A percentile compares a stretch with the other conserved stretches of the same genome.
Conservation (phyloP, 768 basidiomycete genomes). For the Tulasnella sp. region DNA sequence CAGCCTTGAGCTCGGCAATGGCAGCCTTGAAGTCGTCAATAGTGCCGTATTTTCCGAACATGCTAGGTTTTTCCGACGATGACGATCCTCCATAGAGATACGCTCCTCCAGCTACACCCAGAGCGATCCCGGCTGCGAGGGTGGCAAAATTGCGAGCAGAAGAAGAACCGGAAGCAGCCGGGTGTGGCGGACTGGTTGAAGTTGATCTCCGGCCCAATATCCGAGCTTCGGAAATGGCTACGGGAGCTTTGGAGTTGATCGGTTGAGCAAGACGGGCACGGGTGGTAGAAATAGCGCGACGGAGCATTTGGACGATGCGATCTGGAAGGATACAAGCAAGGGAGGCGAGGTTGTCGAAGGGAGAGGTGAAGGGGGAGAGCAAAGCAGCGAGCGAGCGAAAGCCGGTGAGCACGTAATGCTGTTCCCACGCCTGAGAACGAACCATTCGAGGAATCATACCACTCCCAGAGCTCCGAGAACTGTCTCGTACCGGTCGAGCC, state of each 20-base stretch:
- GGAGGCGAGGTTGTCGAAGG: neutral
- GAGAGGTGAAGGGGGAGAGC: neutral
- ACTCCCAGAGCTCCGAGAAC: too few species aligned
- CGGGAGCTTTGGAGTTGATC: neutral
- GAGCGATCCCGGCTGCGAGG: neutral
- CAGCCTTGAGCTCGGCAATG: slow-evolving; percentile 15
- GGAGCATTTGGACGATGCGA: neutral
- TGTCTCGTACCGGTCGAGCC: too few species aligned
- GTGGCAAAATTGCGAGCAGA: neutral
- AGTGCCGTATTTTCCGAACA: slow-evolving; percentile 14
- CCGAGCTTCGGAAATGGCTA: neutral
- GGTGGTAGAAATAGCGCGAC: neutral
- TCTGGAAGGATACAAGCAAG: neutral
- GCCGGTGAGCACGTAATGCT: neutral
- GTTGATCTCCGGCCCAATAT: neutral
- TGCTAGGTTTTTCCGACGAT: neutral
- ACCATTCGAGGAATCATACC: neutral
- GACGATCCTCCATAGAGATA: neutral
- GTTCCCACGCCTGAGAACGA: neutral
- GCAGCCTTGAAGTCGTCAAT: slow-evolving; percentile 16
- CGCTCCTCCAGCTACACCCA: neutral
- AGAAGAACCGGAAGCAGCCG: neutral
- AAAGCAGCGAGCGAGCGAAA: neutral
- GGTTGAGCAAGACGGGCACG: neutral
- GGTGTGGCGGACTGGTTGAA: neutral